Percentiles rank a stretch among this genome's conserved stretches.
Conservation (phyloP, 1,284 basidiomycete genomes). For the Marasmius tenuissimus region DNA sequence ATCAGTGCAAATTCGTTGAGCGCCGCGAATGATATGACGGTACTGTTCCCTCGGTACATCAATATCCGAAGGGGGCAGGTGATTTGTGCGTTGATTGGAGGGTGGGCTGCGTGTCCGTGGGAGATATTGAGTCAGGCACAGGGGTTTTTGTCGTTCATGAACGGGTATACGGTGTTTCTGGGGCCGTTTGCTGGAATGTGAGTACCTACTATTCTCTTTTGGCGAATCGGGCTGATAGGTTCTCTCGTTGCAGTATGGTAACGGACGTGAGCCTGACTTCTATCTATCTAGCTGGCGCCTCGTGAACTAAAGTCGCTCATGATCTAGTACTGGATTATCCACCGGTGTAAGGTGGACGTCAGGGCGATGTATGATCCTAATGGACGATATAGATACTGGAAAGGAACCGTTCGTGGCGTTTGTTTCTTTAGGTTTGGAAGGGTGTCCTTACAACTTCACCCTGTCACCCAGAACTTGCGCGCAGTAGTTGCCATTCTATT, state of each 20-base stretch:
- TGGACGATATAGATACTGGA: conserved; percentile 63
- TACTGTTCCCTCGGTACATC: conserved; percentile 65
- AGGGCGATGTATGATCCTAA: conserved; percentile 70
- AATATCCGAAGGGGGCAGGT: conserved; percentile 77
- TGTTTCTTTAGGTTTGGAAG: conserved; percentile 1
- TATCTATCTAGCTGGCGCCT: conserved; percentile 1
- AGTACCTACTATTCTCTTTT: conserved; percentile 16
- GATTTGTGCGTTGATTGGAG: conserved; percentile 71
- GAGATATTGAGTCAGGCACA: conserved; percentile 54
- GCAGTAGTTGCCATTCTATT: conserved; percentile 62
- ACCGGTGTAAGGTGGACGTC: conserved; percentile 62
- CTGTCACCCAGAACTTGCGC: conserved; percentile 62
- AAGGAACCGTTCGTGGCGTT: conserved; percentile 53
- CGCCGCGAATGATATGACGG: conserved; percentile 77
- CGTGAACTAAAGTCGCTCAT: conserved; percentile 4
- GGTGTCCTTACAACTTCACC: background rate
- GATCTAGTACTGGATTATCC: conserved; percentile 64
- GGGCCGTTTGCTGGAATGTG: conserved; percentile 72
- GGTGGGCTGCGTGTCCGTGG: conserved; percentile 63
- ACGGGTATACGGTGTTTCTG: conserved; percentile 71
- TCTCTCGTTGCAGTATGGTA: conserved; percentile 47
- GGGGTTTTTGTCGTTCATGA: conserved; percentile 58
- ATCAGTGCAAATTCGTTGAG: conserved; percentile 76
- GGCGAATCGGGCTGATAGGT: background rate
- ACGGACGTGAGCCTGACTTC: conserved; percentile 53